These are phyloP conservation scores for Fusarium chlamydosporum DNA, from an alignment of 2,329 filamentous ascomycete genomes.

Conservation along the genomic window DNA sequence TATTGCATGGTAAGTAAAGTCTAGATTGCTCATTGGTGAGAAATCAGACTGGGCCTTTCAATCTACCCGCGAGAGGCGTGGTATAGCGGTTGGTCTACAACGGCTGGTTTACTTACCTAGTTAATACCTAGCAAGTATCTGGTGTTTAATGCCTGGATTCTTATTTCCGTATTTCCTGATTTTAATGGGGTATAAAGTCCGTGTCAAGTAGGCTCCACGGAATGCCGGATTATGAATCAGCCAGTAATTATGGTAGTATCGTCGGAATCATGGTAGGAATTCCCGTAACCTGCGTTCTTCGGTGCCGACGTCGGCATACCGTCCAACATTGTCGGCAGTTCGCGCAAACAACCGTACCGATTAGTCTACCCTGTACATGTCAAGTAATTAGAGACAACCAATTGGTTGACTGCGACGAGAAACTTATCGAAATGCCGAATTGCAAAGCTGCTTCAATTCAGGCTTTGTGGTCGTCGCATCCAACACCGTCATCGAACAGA, in stretches of 20 bases:
- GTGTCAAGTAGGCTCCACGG: constrained; percentile 17
- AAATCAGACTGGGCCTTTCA: not conserved
- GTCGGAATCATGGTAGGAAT: not conserved
- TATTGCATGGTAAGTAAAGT: constrained; percentile 31
- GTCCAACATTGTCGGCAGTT: not conserved
- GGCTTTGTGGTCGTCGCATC: not conserved
- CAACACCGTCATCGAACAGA: not conserved
- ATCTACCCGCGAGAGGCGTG: not conserved
- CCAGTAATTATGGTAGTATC: not conserved
- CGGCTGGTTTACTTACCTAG: not conserved
- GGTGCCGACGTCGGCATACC: not conserved
- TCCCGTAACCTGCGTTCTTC: not conserved
- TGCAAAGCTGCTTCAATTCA: not conserved
- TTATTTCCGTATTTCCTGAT: not conserved
- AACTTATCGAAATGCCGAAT: not conserved
- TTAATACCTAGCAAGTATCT: too few species aligned
- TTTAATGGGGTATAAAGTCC: not conserved
- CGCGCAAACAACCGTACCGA: not conserved
- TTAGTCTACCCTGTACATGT: too few species aligned
- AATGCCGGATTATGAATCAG: constrained; percentile 19
- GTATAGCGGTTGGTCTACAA: not conserved
- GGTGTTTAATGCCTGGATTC: not conserved
- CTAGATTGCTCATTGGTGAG: constrained; percentile 15
- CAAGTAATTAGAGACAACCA: not conserved
- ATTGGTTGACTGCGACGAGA: not conserved